Evolutionary conservation across 2,329 filamentous ascomycete species (phyloP).

Genomic region (Westerdykella aurantiaca): DNA sequence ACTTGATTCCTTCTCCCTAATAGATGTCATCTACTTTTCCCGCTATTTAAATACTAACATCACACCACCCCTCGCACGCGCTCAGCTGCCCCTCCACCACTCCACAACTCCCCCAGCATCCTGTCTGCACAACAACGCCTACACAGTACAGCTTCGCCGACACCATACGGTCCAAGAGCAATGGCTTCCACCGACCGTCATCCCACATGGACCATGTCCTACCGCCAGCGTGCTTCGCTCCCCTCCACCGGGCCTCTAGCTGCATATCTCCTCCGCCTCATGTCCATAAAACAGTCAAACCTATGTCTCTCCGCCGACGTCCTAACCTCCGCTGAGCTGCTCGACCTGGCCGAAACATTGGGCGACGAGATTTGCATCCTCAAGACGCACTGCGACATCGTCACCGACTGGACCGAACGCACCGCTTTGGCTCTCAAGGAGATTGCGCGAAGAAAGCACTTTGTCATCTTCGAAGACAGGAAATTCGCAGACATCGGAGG

Average conservation of each 20-base stretch:
- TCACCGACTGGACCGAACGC: conserved; percentile 55
- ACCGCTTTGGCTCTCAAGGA: conserved; percentile 47
- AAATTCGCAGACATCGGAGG: conserved; percentile 54
- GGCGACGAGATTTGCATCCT: conserved; percentile 57
- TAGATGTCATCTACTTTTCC: too few relatives aligned
- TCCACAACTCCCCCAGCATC: neutral
- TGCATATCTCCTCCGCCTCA: conserved; percentile 45
- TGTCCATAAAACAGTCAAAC: conserved; percentile 48
- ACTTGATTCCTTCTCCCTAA: too few relatives aligned
- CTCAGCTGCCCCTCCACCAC: neutral
- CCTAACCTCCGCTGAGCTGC: conserved; percentile 50
- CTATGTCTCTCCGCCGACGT: conserved; percentile 54
- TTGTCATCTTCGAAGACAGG: conserved; percentile 51
- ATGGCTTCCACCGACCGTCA: conserved; percentile 1
- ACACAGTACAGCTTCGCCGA: neutral
- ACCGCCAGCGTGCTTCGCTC: conserved; percentile 42
- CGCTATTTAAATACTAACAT: neutral
- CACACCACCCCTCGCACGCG: neutral
- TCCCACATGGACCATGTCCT: conserved; percentile 39
- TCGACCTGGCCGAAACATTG: conserved; percentile 52
- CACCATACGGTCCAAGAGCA: too few relatives aligned
- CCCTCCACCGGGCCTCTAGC: conserved; percentile 42
- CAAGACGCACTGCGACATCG: conserved; percentile 58
- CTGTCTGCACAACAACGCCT: neutral
- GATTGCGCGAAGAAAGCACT: conserved; percentile 45